Percentiles rank a stretch among this genome's conserved stretches.
phyloP scores from a whole-genome alignment of 192 early-diverging fungal species.

The Mortierella claussenii region DNA sequence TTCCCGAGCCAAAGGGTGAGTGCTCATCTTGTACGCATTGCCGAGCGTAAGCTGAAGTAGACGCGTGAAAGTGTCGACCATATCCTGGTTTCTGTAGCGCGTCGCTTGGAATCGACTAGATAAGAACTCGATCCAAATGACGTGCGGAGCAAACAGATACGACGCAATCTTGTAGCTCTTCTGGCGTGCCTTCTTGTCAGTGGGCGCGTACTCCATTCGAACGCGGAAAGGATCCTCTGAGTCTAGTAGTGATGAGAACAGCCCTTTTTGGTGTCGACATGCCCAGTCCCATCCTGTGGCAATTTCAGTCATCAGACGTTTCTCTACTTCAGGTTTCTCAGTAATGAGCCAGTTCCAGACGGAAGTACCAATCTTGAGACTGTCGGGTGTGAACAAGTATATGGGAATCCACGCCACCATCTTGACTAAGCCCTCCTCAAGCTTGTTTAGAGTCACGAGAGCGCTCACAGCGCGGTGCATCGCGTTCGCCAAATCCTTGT shows the following conservation, averaged over 20 bases:
- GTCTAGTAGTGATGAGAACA: conserved; percentile 73
- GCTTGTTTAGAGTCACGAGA: conserved; percentile 49
- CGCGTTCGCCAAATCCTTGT: conserved; percentile 57
- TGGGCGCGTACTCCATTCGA: conserved; percentile 94
- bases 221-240: conserved; percentile 83
- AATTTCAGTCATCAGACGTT: conserved; percentile 85
- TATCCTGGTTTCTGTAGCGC: conserved; percentile 73
- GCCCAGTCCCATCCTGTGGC: conserved; percentile 86
- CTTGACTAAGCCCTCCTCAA: conserved; percentile 79
- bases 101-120: conserved; percentile 84
- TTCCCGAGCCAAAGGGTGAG: conserved; percentile 78
- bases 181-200: conserved; percentile 80
- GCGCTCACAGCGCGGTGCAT: conserved; percentile 65
- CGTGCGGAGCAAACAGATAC: conserved; percentile 74
- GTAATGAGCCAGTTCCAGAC: conserved; percentile 92
- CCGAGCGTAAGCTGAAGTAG: conserved; percentile 84
- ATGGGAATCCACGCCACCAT: conserved; percentile 90
- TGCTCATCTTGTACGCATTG: conserved; percentile 54
- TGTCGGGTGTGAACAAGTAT: conserved; percentile 77
- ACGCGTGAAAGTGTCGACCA: conserved; percentile 77
- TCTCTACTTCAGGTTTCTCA: conserved; percentile 75
- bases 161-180: conserved; percentile 70
- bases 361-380: conserved; percentile 80
- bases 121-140: conserved; percentile 90
- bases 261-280: conserved; percentile 79